These are phyloP conservation scores for Epichloe aotearoae DNA, from an alignment of 2,329 filamentous ascomycete genomes.

Conservation along the genomic window DNA sequence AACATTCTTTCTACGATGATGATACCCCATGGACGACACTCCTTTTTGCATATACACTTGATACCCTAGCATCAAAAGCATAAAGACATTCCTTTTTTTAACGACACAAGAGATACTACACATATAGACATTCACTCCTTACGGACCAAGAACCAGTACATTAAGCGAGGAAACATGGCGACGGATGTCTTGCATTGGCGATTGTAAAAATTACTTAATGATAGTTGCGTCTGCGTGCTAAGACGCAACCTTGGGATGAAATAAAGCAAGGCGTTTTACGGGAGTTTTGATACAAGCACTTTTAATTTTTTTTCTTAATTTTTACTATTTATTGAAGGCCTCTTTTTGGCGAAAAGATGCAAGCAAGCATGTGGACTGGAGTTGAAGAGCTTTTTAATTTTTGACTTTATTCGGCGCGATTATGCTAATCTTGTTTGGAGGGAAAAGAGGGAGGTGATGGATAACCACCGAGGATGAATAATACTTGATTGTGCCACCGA, in stretches of 20 bases:
- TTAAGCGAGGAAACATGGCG: slow-evolving; percentile 6
- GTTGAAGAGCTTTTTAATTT: background rate
- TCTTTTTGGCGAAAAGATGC: background rate
- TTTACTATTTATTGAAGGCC: background rate
- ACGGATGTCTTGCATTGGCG: slow-evolving; percentile 2
- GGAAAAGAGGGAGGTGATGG: background rate
- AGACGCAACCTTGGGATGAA: background rate
- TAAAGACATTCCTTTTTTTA: slow-evolving; percentile 30
- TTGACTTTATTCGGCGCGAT: too few species aligned
- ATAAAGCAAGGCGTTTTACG: slow-evolving; percentile 2
- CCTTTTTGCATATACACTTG: slow-evolving; percentile 1
- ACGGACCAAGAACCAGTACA: slow-evolving; percentile 4
- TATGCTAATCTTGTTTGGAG: background rate
- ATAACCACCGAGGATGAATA: too few species aligned
- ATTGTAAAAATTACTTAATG: background rate
- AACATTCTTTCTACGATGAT: slow-evolving; percentile 25
- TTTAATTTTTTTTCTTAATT: background rate
- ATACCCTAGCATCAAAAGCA: slow-evolving; percentile 14
- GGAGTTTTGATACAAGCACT: background rate
- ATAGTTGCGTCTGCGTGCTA: background rate
- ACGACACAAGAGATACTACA: slow-evolving; percentile 10
- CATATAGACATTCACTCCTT: slow-evolving; percentile 8
- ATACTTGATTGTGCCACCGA: too few species aligned
- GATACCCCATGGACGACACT: slow-evolving; percentile 10
- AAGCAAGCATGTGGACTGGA: background rate